Evolutionary conservation across 768 basidiomycete species (phyloP).

Genomic region (Zangia roseola): DNA sequence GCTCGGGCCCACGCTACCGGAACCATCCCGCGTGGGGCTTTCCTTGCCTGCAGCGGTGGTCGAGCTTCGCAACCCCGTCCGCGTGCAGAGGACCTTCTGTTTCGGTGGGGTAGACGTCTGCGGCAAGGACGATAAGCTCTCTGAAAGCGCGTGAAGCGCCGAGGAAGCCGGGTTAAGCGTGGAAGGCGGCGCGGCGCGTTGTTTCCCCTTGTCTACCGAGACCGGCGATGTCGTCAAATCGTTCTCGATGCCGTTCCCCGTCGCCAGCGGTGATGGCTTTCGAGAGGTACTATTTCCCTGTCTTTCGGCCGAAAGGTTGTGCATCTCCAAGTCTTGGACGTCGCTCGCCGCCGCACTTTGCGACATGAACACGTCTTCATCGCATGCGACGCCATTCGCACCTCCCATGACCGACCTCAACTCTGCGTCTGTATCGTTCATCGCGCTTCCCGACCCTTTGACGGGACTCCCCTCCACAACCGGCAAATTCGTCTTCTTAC

Average conservation of each 20-base stretch:
- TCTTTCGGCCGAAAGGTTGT: neutral
- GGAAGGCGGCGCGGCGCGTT: constrained; percentile 16
- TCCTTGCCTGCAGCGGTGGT: constrained; percentile 28
- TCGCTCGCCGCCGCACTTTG: neutral
- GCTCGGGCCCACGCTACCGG: constrained; percentile 35
- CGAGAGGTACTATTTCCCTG: constrained; percentile 8
- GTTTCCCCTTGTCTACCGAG: constrained; percentile 23
- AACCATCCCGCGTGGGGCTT: constrained; percentile 29
- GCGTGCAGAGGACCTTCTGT: constrained; percentile 44
- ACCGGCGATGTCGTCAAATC: constrained; percentile 15
- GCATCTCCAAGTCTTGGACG: constrained; percentile 2
- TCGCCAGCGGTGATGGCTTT: constrained; percentile 8
- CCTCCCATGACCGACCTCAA: neutral
- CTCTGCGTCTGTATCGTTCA: neutral
- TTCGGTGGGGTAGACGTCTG: constrained; percentile 34
- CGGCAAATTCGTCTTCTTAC: constrained; percentile 44
- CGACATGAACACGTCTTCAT: constrained; percentile 13
- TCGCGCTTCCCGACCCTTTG: constrained; percentile 32
- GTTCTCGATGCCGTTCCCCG: constrained; percentile 2
- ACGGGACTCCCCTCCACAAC: constrained; percentile 47
- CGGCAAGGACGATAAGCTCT: constrained; percentile 54
- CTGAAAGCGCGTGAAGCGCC: constrained; percentile 59
- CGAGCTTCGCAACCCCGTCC: constrained; percentile 45
- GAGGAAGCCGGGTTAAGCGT: constrained; percentile 29
- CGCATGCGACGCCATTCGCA: too few relatives aligned